Evolutionary conservation across 2,329 filamentous ascomycete genomes (phyloP), one percentile per base, ranked within the genome.

Genomic region (Ophiostoma ips): DNA sequence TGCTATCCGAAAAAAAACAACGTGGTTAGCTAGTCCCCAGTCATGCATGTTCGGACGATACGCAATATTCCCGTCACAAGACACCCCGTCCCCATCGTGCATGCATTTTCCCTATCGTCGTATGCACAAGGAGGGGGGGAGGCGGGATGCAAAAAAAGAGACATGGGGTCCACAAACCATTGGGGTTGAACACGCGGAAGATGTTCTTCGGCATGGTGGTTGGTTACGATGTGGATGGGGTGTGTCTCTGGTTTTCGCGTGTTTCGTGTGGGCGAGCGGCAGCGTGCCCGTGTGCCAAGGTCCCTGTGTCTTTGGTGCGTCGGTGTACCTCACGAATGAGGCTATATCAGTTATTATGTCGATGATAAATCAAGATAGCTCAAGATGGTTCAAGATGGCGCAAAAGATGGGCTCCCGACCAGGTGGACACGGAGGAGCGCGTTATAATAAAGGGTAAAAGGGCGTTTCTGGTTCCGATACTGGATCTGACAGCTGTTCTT

Each of bases 131-230:
- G 6, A 4, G 18, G 8, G 10, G 5, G 6, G 10, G 18, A 10
- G 10, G 5, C n/a, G 37, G 16, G 18, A 16, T 18, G n/a, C n/a
- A n/a, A n/a, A n/a, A n/a, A n/a, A n/a, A n/a, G n/a, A n/a, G n/a
- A n/a, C n/a, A n/a, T n/a, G 6, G 18, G 28, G 30, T 18, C 24
- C 16, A 36, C 41, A 21, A 16, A 50, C 45, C 48, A 15, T 45
- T 48, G 12, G 51, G 51, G 30, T 53, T 53, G 38, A 53, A 53
- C 18, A 48, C 44, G 15, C 51, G 51, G 10, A 53, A 53, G 16
- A 53, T 50, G 18, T 50, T 50, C 19, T 31, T 53, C 2, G 48
- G 37, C 51, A 50, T 53, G 15, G 19, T 41, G 38, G 38, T n/a
- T 28, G 24, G 24, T 28, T 28, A 8, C 24, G 24, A 28, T 28